phyloP scores from a whole-genome alignment of 306 rosid genomes.

The Gynostemma pentaphyllum region DNA sequence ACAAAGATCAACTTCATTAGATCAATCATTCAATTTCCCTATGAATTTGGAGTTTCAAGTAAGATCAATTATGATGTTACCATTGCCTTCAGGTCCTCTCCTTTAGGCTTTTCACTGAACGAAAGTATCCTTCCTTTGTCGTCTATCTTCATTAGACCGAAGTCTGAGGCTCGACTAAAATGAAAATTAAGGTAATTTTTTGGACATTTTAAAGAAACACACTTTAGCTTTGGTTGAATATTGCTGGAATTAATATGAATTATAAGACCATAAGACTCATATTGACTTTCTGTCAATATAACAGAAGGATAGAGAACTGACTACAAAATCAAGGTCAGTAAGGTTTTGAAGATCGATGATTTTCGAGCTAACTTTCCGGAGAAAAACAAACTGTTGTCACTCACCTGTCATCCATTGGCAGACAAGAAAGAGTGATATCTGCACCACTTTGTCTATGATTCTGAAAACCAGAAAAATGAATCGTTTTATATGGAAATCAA shows the following conservation, averaged over 20 bases:
- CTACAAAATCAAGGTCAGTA: not conserved
- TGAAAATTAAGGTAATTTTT: slow-evolving; percentile 17
- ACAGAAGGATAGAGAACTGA: not conserved
- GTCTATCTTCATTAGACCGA: slow-evolving; percentile 97
- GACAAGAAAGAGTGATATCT: slow-evolving; percentile 75
- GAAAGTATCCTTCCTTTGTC: slow-evolving; percentile 46
- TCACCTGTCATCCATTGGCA: slow-evolving; percentile 92
- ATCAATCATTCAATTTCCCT: not conserved
- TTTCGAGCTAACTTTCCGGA: not conserved
- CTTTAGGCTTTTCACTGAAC: slow-evolving; percentile 87
- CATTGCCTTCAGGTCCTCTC: slow-evolving; percentile 68
- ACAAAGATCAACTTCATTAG: slow-evolving; percentile 18
- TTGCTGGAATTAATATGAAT: not conserved
- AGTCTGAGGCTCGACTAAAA: slow-evolving; percentile 93
- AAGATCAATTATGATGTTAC: slow-evolving; percentile 20
- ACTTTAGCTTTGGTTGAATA: too few species aligned
- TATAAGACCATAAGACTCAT: not conserved
- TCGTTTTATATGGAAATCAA: slow-evolving; percentile 12
- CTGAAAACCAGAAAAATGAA: slow-evolving; percentile 33
- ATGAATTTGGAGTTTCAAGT: not conserved
- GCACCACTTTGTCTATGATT: slow-evolving; percentile 81
- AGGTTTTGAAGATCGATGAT: not conserved
- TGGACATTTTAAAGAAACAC: not conserved
- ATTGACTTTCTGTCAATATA: not conserved
- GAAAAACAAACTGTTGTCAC: not conserved